Conservation (phyloP, 768 basidiomycete genomes). For the Rhodotorula graminis region DNA sequence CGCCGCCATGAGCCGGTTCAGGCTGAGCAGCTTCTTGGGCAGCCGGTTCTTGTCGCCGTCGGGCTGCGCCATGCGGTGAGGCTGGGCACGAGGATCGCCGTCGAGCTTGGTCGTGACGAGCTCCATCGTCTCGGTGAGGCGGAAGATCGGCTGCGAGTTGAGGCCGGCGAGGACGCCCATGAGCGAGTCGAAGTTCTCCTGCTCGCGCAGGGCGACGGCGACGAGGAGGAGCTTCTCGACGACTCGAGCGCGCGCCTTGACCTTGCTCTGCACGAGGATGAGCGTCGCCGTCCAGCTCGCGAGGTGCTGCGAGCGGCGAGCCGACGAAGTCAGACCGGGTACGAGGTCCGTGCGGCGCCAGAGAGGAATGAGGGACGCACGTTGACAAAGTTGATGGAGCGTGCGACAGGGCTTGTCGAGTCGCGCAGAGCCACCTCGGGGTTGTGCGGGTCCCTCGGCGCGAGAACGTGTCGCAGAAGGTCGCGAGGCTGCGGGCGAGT, state of each 20-base stretch:
- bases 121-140: constrained; percentile 67
- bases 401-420: constrained; percentile 31
- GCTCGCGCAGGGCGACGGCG: constrained; percentile 67
- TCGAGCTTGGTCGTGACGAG: constrained; percentile 62
- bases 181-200: constrained; percentile 89
- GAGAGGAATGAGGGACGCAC: constrained; percentile 17
- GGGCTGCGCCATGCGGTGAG: constrained; percentile 6
- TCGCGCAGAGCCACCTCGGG: constrained; percentile 25
- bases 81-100: constrained; percentile 46
- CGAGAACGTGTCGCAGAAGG: constrained; percentile 42
- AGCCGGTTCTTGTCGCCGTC: constrained; percentile 46
- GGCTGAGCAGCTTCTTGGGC: constrained; percentile 69
- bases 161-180: constrained; percentile 93
- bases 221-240: constrained; percentile 86
- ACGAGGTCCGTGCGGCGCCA: not conserved
- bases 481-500: constrained; percentile 39
- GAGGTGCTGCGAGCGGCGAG: constrained; percentile 8
- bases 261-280: constrained; percentile 78
- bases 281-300: constrained; percentile 74
- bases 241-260: constrained; percentile 67
- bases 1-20: constrained; percentile 77
- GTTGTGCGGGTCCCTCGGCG: constrained; percentile 40
- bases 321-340: not conserved
- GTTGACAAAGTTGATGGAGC: constrained; percentile 41
- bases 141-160: constrained; percentile 71